These are phyloP conservation scores for Pestalotiopsis sp. DNA, from an alignment of 2,329 filamentous ascomycete species.

Conservation along the genomic window DNA sequence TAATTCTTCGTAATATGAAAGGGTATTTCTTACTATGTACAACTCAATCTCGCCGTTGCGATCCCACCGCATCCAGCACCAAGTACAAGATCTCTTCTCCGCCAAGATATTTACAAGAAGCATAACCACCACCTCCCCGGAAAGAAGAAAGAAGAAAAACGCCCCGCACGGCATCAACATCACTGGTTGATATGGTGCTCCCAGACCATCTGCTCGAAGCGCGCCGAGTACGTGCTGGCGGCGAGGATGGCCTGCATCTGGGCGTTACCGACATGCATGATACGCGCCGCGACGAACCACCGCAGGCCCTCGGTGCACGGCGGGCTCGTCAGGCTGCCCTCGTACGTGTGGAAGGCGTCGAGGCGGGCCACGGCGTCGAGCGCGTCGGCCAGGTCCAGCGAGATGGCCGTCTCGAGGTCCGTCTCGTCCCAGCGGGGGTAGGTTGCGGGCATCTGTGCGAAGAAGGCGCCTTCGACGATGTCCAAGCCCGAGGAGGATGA, in stretches of 20 bases:
- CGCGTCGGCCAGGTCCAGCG: constrained; percentile 34
- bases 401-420: constrained; percentile 6
- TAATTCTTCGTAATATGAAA: too few relatives aligned
- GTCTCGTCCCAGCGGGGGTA: constrained; percentile 15
- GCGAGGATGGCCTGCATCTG: constrained; percentile 51
- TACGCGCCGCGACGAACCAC: constrained; percentile 36
- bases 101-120: too few relatives aligned
- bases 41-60: too few relatives aligned
- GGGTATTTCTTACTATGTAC: too few relatives aligned
- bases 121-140: too few relatives aligned
- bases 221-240: constrained; percentile 46
- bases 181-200: constrained; percentile 43
- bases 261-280: constrained; percentile 42
- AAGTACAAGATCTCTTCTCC: too few relatives aligned
- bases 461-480: constrained; percentile 34
- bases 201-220: constrained; percentile 49
- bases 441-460: constrained; percentile 29
- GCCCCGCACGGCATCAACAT: not conserved
- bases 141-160: too few relatives aligned
- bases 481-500: constrained; percentile 20
- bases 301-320: constrained; percentile 49
- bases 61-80: too few relatives aligned
- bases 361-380: constrained; percentile 41
- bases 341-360: constrained; percentile 51
- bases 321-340: constrained; percentile 49